Evolutionary conservation across 495 filamentous ascomycete species (phyloP).

Genomic region (Lindgomyces ingoldianus): DNA sequence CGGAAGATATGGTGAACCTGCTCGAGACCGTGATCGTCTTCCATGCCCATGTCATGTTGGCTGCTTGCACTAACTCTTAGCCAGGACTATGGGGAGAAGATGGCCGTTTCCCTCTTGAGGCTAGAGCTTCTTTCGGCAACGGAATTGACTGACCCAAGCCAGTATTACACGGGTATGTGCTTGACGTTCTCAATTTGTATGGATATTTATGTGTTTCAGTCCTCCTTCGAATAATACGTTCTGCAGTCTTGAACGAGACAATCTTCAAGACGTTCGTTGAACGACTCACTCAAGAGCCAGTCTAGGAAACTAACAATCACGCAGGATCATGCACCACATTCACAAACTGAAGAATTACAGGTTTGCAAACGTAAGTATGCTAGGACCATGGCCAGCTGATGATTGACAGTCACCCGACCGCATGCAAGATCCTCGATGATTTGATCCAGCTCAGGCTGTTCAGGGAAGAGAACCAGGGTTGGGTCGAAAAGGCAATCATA

Average conservation of each 20-base stretch:
- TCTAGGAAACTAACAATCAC: constrained; percentile 6
- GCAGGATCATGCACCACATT: constrained; percentile 64
- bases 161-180: constrained; percentile 37
- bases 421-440: constrained; percentile 59
- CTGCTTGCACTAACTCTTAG: neutral
- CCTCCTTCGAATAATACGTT: constrained; percentile 54
- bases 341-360: constrained; percentile 58
- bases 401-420: constrained; percentile 44
- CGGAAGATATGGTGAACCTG: constrained; percentile 58
- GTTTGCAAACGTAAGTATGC: constrained; percentile 38
- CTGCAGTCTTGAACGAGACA: constrained; percentile 57
- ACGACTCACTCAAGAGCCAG: neutral
- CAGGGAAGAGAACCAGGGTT: constrained; percentile 49
- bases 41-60: neutral
- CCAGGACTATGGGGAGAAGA: constrained; percentile 59
- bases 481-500: constrained; percentile 66
- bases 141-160: constrained; percentile 30
- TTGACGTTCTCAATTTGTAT: neutral
- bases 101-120: constrained; percentile 67
- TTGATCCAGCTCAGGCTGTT: constrained; percentile 55
- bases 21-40: constrained; percentile 50
- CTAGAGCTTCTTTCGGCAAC: constrained; percentile 61
- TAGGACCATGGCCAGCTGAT: constrained; percentile 19
- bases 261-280: constrained; percentile 62
- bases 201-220: constrained; percentile 30